phyloP scores from a whole-genome alignment of 805 yeast species.

The Pachysolen tannophilus region DNA sequence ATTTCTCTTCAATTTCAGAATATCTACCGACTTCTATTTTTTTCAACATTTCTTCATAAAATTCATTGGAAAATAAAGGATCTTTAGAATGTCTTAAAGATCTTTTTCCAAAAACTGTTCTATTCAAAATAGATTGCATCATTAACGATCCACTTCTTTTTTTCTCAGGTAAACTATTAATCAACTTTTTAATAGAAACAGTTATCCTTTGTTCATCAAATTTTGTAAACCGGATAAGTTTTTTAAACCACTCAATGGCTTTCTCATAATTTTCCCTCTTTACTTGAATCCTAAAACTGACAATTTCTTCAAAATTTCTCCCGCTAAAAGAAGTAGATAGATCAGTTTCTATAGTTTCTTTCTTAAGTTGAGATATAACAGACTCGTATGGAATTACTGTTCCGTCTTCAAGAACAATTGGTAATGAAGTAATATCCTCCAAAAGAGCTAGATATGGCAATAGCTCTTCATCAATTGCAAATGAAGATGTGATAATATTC shows the following conservation, averaged over 20 bases:
- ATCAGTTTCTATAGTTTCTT: slow-evolving; percentile 58
- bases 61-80: slow-evolving; percentile 51
- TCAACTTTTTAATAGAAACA: slow-evolving; percentile 52
- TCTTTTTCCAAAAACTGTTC: slow-evolving; percentile 44
- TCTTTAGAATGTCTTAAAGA: slow-evolving; percentile 65
- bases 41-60: slow-evolving; percentile 38
- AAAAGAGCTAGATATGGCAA: slow-evolving; percentile 58
- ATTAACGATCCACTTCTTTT: slow-evolving; percentile 59
- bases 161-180: slow-evolving; percentile 52
- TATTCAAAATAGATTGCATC: slow-evolving; percentile 54
- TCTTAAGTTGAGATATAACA: slow-evolving; percentile 65
- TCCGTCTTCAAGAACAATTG: slow-evolving; percentile 60
- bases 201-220: slow-evolving; percentile 69
- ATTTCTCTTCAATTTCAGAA: slow-evolving; percentile 28
- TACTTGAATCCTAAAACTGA: slow-evolving; percentile 54
- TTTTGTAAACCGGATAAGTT: slow-evolving; percentile 53
- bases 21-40: slow-evolving; percentile 50
- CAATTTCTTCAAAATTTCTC: slow-evolving; percentile 56
- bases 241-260: slow-evolving; percentile 72
- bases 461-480: slow-evolving; percentile 38
- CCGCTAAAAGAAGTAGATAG: slow-evolving; percentile 47
- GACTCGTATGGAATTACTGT: slow-evolving; percentile 55
- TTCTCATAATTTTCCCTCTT: slow-evolving; percentile 51
- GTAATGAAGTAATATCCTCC: slow-evolving; percentile 63
- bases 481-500: slow-evolving; percentile 51